Evolutionary conservation across 768 basidiomycete genomes (phyloP), one percentile per base, ranked within the genome.

Genomic region (Serpula lacrymans): DNA sequence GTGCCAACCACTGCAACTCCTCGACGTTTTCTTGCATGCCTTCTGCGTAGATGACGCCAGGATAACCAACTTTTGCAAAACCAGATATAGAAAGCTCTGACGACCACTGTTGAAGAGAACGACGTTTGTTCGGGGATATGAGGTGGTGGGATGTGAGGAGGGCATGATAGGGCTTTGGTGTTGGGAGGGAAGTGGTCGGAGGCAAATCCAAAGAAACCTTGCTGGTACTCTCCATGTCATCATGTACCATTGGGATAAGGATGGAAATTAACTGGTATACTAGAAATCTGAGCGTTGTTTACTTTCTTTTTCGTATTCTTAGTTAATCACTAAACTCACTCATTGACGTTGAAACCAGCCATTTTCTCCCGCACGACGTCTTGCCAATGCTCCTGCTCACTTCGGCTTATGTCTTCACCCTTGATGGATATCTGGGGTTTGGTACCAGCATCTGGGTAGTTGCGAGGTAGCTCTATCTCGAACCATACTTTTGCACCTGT

Each of bases 1-100:
- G 58, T 8, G 85, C 85, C 1, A 88, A 65, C 87, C 86, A 88
- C 51, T 87, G 82, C 84, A 87, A 85, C 48, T 81, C 78, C 50
- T 80, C 72, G 10, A 87, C 64, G 34, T 73, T 62, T 6, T 68
- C 60, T 30, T 66, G 64, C 14, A 50, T 49, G 6, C 84, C 85
- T 54, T 79, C 68, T n/a, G 72, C 80, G 41, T 86, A 89, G 31
- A 89, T 84, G 32, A 86, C 68, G 4, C 84, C 85, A 10, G 86
- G 86, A 57, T 87, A 75, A 0, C 85, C 84, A 7, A 82, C 70
- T 59, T 88, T 88, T 1, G 83, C 78, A 54, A 87, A 88, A 0
- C 87, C 85, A 1, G 62, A 48, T 10, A 88, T 49, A 3, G 60
- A 60, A 28, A 85, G 71, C 6, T 74, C 67, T 11, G 70, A 65